A percentile compares a stretch with the other conserved stretches of the same genome.
phyloP scores from a whole-genome alignment of 1,284 basidiomycete species.

The Pterulicium gracile region DNA sequence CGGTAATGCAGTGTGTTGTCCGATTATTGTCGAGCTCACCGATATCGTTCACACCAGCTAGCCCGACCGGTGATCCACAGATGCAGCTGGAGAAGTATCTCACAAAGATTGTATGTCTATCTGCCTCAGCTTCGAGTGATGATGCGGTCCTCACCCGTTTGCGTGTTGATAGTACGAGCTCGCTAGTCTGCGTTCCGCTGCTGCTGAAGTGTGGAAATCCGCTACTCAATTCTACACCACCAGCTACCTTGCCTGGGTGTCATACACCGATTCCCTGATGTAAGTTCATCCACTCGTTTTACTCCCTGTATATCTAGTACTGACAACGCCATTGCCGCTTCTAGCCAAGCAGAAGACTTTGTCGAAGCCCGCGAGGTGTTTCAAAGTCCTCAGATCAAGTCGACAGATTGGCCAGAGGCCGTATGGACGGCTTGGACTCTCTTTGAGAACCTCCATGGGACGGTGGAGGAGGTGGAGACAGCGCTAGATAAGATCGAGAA shows the following conservation, averaged over 20 bases:
- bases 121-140: slow-evolving; percentile 1
- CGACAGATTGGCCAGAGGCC: slow-evolving; percentile 87
- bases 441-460: slow-evolving; percentile 82
- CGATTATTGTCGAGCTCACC: too few relatives aligned
- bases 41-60: too few relatives aligned
- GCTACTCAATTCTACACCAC: slow-evolving; percentile 56
- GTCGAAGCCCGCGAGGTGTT: slow-evolving; percentile 58
- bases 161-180: slow-evolving; percentile 33
- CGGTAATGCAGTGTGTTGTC: slow-evolving; percentile 1
- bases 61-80: slow-evolving; percentile 38
- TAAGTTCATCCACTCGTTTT: slow-evolving; percentile 25
- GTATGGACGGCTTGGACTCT: slow-evolving; percentile 81
- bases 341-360: slow-evolving; percentile 46
- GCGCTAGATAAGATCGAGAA: slow-evolving; percentile 61
- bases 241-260: slow-evolving; percentile 60
- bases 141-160: slow-evolving; percentile 7
- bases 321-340: slow-evolving; percentile 3
- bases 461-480: slow-evolving; percentile 55
- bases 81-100: slow-evolving; percentile 77
- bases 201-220: slow-evolving; percentile 49
- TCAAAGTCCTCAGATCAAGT: slow-evolving; percentile 50
- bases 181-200: slow-evolving; percentile 38
- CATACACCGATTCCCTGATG: slow-evolving; percentile 60
- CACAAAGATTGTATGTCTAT: slow-evolving; percentile 50
- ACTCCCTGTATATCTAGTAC: background rate